Conservation (phyloP, 1,284 basidiomycete species). For the Gastroboletus turbinatus region DNA sequence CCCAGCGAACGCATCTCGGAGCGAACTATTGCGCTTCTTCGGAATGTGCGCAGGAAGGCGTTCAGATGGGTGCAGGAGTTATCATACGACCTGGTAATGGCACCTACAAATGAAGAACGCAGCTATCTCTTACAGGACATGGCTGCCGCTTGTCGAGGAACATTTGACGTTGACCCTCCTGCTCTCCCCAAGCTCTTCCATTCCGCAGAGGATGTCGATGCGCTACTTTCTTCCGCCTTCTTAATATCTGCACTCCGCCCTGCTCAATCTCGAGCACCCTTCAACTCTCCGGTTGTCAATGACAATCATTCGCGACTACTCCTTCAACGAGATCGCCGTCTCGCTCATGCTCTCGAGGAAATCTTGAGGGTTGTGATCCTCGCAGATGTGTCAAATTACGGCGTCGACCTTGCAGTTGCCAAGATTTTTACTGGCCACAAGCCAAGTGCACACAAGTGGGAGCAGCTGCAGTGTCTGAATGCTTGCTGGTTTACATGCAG, state of each 20-base stretch:
- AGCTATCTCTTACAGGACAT: conserved; percentile 31
- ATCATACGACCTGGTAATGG: conserved; percentile 18
- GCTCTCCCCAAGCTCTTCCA: conserved; percentile 19
- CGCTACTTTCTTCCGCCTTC: conserved; percentile 39
- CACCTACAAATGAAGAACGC: conserved; percentile 22
- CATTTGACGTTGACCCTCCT: conserved; percentile 37
- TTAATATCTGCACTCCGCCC: conserved; percentile 7
- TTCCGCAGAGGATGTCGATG: conserved; percentile 27
- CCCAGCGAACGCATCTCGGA: conserved; percentile 3
- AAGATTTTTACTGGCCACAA: conserved; percentile 30
- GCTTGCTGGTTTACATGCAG: too few relatives aligned
- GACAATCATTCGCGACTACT: conserved; percentile 1
- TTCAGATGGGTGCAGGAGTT: conserved; percentile 39
- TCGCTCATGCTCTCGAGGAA: conserved; percentile 29
- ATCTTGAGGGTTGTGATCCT: conserved; percentile 11
- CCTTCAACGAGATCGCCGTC: conserved; percentile 21
- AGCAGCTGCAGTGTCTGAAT: too few relatives aligned
- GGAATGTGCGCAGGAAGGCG: conserved; percentile 30
- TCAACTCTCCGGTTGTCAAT: background rate
- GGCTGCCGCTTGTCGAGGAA: conserved; percentile 40
- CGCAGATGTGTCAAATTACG: conserved; percentile 3
- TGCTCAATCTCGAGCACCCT: background rate
- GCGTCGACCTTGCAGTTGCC: conserved; percentile 37
- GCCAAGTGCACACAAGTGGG: background rate
- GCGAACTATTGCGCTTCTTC: conserved; percentile 27